Evolutionary conservation across 2,329 filamentous ascomycete genomes (phyloP).

Genomic region (Teratosphaeria pseudoeucalypti): DNA sequence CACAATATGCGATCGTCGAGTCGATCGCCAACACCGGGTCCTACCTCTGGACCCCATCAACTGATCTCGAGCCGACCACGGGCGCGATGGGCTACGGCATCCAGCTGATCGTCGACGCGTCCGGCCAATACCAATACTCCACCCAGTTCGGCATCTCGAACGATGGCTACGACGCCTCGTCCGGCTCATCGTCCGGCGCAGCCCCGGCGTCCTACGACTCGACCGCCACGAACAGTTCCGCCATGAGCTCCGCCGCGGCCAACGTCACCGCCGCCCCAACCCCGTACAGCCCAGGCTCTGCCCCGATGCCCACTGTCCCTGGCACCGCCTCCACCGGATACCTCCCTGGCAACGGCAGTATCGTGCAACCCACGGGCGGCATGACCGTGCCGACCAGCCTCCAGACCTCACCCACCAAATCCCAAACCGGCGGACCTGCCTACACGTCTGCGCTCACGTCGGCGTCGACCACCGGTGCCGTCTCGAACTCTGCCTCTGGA

Average conservation of each 20-base stretch:
- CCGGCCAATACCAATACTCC: constrained; percentile 51
- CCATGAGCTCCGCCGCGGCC: constrained; percentile 13
- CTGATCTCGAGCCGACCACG: constrained; percentile 28
- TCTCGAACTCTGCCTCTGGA: constrained; percentile 15
- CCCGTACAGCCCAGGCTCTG: neutral
- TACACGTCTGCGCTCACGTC: constrained; percentile 7
- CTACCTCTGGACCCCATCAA: constrained; percentile 45
- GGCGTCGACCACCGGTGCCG: constrained; percentile 12
- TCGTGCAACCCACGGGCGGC: constrained; percentile 22
- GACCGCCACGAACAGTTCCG: constrained; percentile 13
- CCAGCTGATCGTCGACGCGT: constrained; percentile 50
- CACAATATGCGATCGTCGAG: constrained; percentile 43
- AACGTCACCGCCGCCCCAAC: constrained; percentile 6
- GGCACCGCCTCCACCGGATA: constrained; percentile 23
- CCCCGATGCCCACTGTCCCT: constrained; percentile 1
- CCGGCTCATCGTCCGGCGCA: neutral
- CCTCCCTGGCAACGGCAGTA: constrained; percentile 10
- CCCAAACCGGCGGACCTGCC: constrained; percentile 15
- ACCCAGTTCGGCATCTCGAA: constrained; percentile 53
- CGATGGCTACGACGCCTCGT: neutral
- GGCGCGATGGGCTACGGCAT: constrained; percentile 46
- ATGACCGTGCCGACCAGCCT: constrained; percentile 21
- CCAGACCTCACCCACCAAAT: constrained; percentile 18
- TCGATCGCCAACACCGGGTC: constrained; percentile 45
- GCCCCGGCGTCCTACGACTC: constrained; percentile 12